Conservation (phyloP, 768 basidiomycete species). For the Coprinopsis marcescibilis region DNA sequence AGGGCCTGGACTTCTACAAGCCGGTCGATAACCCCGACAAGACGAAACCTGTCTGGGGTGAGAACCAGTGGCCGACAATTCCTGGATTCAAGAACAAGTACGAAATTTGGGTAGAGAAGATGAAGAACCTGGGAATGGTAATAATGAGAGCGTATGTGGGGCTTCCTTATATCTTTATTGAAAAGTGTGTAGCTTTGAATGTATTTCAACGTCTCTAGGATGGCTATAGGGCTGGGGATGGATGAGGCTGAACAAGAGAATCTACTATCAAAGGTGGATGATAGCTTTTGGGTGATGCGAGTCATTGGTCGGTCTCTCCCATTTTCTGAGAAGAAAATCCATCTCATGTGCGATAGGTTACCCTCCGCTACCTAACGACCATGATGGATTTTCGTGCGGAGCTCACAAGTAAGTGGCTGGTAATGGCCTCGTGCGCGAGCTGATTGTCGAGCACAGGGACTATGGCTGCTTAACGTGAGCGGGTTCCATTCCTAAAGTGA, state of each 20-base stretch:
- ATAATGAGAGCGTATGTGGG: slow-evolving; percentile 81
- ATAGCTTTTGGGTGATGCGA: slow-evolving; percentile 89
- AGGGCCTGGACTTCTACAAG: slow-evolving; percentile 78
- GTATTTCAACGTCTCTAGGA: slow-evolving; percentile 41
- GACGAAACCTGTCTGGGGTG: slow-evolving; percentile 69
- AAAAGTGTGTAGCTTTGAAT: no score
- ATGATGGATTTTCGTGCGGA: slow-evolving; percentile 85
- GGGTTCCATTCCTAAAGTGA: not conserved
- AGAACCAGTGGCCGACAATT: slow-evolving; percentile 78
- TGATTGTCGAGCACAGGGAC: slow-evolving; percentile 43
- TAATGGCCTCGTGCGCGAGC: no score
- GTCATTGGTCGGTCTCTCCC: slow-evolving; percentile 52
- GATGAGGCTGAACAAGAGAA: slow-evolving; percentile 61
- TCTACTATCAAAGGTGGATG: slow-evolving; percentile 64
- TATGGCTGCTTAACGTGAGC: slow-evolving; percentile 86
- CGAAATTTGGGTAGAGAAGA: slow-evolving; percentile 76
- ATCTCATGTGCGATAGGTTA: slow-evolving; percentile 49
- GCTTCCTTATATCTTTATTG: not conserved
- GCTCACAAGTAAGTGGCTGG: slow-evolving; percentile 75
- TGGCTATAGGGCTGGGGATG: slow-evolving; percentile 79
- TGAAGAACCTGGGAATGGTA: slow-evolving; percentile 74
- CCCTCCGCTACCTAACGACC: slow-evolving; percentile 73
- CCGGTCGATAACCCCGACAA: slow-evolving; percentile 69
- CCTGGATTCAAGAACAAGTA: slow-evolving; percentile 59
- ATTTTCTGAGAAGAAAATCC: not conserved